Percentiles rank a stretch among this genome's conserved stretches.
Evolutionary conservation across 2,329 filamentous ascomycete genomes (phyloP).

Genomic region (Neurospora sp.): DNA sequence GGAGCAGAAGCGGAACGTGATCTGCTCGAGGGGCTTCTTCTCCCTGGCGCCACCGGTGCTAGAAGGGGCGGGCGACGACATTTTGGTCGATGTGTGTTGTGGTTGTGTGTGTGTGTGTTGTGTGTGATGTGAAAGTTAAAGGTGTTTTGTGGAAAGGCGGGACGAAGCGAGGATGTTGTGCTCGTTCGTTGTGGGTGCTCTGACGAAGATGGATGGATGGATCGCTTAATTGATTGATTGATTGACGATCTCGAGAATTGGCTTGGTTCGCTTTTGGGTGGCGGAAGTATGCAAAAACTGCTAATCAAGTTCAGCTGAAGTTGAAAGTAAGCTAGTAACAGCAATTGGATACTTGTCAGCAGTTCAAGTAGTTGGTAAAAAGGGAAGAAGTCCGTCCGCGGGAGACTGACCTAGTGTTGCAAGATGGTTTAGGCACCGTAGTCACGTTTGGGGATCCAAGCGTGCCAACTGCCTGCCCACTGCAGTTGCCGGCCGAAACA

Average conservation of each 20-base stretch:
- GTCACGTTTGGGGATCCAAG: background rate
- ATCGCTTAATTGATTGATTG: background rate
- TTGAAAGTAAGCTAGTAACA: background rate
- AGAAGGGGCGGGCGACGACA: conserved; percentile 49
- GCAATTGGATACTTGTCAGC: background rate
- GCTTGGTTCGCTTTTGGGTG: background rate
- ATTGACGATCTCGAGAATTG: background rate
- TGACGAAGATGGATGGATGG: background rate
- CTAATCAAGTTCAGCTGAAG: background rate
- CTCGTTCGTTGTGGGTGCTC: background rate
- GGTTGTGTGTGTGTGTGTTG: background rate
- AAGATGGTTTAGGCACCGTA: background rate
- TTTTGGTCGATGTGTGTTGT: conserved; percentile 19
- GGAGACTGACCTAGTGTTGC: background rate
- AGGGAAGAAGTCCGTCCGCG: background rate
- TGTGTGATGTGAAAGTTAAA: background rate
- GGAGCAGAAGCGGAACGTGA: conserved; percentile 95
- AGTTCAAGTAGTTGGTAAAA: background rate
- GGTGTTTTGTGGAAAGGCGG: background rate
- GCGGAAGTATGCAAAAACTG: background rate
- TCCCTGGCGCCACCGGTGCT: conserved; percentile 20
- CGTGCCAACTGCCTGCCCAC: background rate
- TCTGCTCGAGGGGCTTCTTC: conserved; percentile 59
- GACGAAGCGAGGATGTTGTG: background rate
- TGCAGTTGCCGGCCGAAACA: background rate